phyloP scores from a whole-genome alignment of 2,329 filamentous ascomycete genomes.

The Claviceps sp. region DNA sequence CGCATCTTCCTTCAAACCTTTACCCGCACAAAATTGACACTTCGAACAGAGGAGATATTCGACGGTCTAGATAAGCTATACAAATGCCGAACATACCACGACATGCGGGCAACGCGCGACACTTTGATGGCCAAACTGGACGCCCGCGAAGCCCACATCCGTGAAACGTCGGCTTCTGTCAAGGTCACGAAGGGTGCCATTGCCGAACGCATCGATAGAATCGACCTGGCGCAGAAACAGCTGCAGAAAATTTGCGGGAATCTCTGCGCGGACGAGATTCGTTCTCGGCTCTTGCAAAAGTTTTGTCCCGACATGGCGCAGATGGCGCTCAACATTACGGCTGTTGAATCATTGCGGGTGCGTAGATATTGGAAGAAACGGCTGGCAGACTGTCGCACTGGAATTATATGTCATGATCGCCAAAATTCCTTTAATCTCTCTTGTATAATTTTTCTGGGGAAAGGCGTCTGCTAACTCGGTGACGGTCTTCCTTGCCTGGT shows the following conservation, averaged over 20 bases:
- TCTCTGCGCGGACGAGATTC: background rate
- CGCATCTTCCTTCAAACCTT: background rate
- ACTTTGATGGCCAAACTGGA: background rate
- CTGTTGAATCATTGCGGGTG: background rate
- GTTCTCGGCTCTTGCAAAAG: background rate
- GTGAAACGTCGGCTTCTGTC: background rate
- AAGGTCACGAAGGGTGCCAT: background rate
- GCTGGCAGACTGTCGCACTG: too few relatives aligned
- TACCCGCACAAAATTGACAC: background rate
- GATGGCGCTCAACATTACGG: background rate
- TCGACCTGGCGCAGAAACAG: background rate
- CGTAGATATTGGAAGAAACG: background rate
- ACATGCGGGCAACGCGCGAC: background rate
- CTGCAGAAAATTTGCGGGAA: background rate
- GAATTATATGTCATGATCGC: too few relatives aligned
- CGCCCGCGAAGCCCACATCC: background rate
- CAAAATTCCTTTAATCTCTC: too few relatives aligned
- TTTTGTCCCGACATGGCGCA: background rate
- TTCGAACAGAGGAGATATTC: background rate
- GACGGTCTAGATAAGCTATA: background rate
- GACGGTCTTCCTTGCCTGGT: background rate
- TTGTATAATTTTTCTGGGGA: too few relatives aligned
- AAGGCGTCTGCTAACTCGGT: background rate
- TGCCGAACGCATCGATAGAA: background rate
- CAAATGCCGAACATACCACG: background rate